Evolutionary conservation across 2,329 filamentous ascomycete genomes (phyloP).

Genomic region (Dactylellina haptotyla): DNA sequence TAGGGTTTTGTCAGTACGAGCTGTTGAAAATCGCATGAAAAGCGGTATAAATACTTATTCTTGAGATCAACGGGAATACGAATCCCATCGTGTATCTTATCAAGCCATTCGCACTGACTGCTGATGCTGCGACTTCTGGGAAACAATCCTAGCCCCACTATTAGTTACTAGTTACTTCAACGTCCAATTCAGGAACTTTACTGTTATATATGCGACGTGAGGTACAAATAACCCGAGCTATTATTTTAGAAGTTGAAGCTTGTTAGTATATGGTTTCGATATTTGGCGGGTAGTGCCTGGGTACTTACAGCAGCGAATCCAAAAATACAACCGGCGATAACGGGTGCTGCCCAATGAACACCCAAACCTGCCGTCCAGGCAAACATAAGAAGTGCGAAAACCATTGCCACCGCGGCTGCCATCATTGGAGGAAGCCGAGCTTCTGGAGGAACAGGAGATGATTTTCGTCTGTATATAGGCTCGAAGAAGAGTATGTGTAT

Average conservation of each 20-base stretch:
- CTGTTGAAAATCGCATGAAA: neutral
- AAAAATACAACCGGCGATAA: conserved; percentile 18
- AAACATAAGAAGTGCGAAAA: conserved; percentile 16
- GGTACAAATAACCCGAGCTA: conserved; percentile 22
- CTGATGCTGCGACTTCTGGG: conserved; percentile 8
- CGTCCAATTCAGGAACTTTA: neutral
- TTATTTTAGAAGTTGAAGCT: neutral
- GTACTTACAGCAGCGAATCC: conserved; percentile 28
- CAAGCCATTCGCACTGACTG: conserved; percentile 8
- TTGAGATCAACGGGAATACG: conserved; percentile 16
- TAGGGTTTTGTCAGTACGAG: neutral
- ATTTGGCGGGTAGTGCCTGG: neutral
- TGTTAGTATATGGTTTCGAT: neutral
- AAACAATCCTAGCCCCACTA: conserved; percentile 6
- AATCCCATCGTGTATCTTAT: conserved; percentile 20
- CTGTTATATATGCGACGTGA: conserved; percentile 20
- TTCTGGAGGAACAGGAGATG: conserved; percentile 1
- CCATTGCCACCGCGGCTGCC: conserved; percentile 8
- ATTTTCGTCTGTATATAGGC: conserved; percentile 1
- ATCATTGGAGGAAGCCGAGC: conserved; percentile 26
- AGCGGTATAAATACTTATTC: conserved; percentile 6
- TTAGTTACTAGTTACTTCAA: neutral
- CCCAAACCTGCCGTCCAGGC: conserved; percentile 34
- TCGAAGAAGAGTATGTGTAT: conserved; percentile 26
- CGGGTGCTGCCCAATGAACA: conserved; percentile 4